Percentiles rank a stretch among this genome's conserved stretches.
Conservation (phyloP, 371 early-diverging fungal genomes). For the Mucor saturninus region DNA sequence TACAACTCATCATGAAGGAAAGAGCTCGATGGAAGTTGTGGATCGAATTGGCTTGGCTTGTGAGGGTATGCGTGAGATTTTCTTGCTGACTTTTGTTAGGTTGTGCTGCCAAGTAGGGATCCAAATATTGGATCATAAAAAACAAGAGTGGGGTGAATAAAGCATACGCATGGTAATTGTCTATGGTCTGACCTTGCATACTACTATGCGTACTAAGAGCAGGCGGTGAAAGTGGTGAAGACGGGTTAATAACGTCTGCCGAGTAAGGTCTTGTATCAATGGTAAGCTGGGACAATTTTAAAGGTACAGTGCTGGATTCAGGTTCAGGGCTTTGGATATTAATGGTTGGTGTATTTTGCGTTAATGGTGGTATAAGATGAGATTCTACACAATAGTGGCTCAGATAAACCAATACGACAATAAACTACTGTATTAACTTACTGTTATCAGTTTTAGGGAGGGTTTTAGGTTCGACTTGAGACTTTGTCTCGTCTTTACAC, state of each 20-base stretch:
- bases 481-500: conserved; percentile 27
- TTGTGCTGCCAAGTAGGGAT: conserved; percentile 41
- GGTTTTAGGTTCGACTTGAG: conserved; percentile 2
- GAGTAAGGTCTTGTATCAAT: conserved; percentile 43
- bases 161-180: conserved; percentile 32
- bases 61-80: conserved; percentile 25
- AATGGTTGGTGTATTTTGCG: conserved; percentile 41
- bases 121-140: conserved; percentile 53
- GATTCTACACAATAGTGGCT: not conserved
- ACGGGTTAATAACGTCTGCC: conserved; percentile 4
- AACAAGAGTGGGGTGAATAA: conserved; percentile 49
- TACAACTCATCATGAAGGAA: conserved; percentile 51
- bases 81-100: conserved; percentile 23
- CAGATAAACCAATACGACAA: not conserved
- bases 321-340: conserved; percentile 47
- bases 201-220: conserved; percentile 21
- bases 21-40: conserved; percentile 59
- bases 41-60: conserved; percentile 37
- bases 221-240: conserved; percentile 20
- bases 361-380: not conserved
- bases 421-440: not conserved
- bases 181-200: conserved; percentile 11
- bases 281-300: conserved; percentile 42
- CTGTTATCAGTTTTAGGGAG: not conserved
- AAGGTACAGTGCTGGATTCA: conserved; percentile 13